Conservation (phyloP, 331 rosid genomes). For the Saraca asoca region DNA sequence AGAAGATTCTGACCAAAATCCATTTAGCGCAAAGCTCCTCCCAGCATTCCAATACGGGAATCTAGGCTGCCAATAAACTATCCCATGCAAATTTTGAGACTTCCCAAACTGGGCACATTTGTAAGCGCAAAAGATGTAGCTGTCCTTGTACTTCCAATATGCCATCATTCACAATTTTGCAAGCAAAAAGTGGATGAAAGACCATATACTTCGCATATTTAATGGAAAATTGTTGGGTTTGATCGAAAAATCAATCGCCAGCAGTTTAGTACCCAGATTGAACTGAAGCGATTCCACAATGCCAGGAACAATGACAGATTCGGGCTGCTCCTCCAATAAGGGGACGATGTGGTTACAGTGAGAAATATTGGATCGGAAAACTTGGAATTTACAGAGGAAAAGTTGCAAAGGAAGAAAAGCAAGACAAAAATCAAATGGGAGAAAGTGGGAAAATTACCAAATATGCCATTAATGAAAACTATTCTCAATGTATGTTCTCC, state of each 20-base stretch:
- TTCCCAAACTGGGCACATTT: background rate
- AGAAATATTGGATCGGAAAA: constrained; percentile 18
- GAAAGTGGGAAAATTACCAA: too few relatives aligned
- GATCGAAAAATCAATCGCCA: constrained; percentile 54
- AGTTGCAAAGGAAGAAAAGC: constrained; percentile 25
- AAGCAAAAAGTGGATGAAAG: constrained; percentile 30
- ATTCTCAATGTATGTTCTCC: too few relatives aligned
- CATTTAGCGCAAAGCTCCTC: constrained; percentile 43
- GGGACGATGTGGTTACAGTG: constrained; percentile 62
- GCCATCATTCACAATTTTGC: constrained; percentile 38
- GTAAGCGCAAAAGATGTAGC: constrained; percentile 39
- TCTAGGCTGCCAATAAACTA: constrained; percentile 43
- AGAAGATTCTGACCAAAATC: constrained; percentile 64
- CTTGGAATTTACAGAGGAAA: background rate
- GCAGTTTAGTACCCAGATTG: constrained; percentile 57
- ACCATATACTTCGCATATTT: constrained; percentile 7
- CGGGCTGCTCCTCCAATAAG: constrained; percentile 6
- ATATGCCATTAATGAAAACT: too few relatives aligned
- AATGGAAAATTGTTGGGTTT: constrained; percentile 7
- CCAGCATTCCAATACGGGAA: constrained; percentile 30
- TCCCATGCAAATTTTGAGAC: constrained; percentile 41
- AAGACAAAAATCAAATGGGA: constrained; percentile 22
- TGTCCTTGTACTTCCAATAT: constrained; percentile 42
- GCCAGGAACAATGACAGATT: constrained; percentile 8
- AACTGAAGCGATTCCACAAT: constrained; percentile 32